Conservation (phyloP, 2,329 filamentous ascomycete genomes). For the Teratosphaeria epicoccoides region DNA sequence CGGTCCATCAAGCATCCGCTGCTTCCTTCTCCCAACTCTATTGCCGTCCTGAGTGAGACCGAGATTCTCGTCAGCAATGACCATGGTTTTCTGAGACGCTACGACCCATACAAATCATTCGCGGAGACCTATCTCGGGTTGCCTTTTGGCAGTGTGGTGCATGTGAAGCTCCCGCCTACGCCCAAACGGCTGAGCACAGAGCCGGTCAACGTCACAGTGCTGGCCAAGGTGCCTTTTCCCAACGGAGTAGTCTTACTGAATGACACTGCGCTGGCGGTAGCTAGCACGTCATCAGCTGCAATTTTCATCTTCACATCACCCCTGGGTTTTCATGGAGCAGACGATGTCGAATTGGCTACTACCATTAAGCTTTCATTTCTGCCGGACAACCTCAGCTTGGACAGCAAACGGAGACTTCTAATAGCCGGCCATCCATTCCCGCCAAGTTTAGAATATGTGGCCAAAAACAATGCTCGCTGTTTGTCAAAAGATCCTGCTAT, state of each 20-base stretch:
- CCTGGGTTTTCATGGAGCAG: conserved; percentile 6
- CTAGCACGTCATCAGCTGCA: conserved; percentile 25
- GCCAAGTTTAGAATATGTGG: conserved; percentile 19
- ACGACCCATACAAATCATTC: conserved; percentile 20
- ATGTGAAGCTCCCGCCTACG: conserved; percentile 21
- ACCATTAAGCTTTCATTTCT: conserved; percentile 20
- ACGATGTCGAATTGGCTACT: conserved; percentile 1
- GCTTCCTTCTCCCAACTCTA: conserved; percentile 29
- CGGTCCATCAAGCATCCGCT: conserved; percentile 25
- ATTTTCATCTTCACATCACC: conserved; percentile 27
- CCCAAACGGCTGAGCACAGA: not conserved
- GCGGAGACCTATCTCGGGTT: conserved; percentile 31
- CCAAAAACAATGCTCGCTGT: conserved; percentile 15
- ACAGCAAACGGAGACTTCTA: conserved; percentile 28
- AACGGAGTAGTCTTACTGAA: conserved; percentile 34
- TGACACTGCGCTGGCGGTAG: conserved; percentile 28
- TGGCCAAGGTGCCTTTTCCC: conserved; percentile 28
- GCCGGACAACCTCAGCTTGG: conserved; percentile 33
- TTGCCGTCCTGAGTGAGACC: conserved; percentile 25
- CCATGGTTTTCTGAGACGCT: conserved; percentile 27
- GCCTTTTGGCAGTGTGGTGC: conserved; percentile 29
- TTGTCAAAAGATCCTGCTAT: not conserved
- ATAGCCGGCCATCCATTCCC: conserved; percentile 33
- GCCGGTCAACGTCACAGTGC: conserved; percentile 12
- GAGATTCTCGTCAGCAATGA: conserved; percentile 34